phyloP scores from a whole-genome alignment of 208 protist genomes.

The Endotrypanum monterogeii region DNA sequence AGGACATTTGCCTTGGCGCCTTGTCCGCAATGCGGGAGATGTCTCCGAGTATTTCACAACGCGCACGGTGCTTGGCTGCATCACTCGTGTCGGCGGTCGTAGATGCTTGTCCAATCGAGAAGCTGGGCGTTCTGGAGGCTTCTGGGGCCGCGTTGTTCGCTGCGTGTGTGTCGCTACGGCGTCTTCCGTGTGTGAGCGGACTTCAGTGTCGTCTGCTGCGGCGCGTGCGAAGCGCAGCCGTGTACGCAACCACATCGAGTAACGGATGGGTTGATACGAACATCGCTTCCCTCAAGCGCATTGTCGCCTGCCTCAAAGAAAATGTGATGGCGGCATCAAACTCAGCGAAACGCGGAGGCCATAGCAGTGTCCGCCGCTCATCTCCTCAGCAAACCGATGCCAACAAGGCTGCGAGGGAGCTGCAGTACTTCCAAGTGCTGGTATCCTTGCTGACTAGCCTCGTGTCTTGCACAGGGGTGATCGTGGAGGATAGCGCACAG shows the following conservation, averaged over 20 bases:
- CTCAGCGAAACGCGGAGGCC: conserved; percentile 1
- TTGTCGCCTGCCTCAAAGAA: conserved; percentile 10
- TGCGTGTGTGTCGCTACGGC: conserved; percentile 35
- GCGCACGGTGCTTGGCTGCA: conserved; percentile 39
- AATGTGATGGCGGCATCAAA: background rate
- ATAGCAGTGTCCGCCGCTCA: background rate
- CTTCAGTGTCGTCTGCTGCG: conserved; percentile 69
- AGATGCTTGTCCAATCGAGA: conserved; percentile 19
- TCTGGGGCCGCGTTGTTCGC: conserved; percentile 44
- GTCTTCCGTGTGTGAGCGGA: conserved; percentile 47
- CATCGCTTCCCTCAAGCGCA: conserved; percentile 9
- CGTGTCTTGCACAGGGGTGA: conserved; percentile 19
- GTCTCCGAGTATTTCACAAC: conserved; percentile 32
- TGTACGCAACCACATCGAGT: conserved; percentile 11
- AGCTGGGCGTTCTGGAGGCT: conserved; percentile 10
- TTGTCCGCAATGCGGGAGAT: conserved; percentile 36
- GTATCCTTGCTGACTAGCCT: conserved; percentile 56
- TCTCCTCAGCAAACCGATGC: conserved; percentile 8
- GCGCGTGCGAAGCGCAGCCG: conserved; percentile 24
- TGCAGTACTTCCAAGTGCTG: conserved; percentile 36
- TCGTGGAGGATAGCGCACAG: background rate
- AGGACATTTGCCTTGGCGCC: conserved; percentile 36
- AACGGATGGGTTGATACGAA: conserved; percentile 16
- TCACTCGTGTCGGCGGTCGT: conserved; percentile 29
- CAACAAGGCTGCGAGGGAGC: conserved; percentile 16